Conservation (phyloP, 352 stramenopile species). For the Aphanomyces cochlioides region DNA sequence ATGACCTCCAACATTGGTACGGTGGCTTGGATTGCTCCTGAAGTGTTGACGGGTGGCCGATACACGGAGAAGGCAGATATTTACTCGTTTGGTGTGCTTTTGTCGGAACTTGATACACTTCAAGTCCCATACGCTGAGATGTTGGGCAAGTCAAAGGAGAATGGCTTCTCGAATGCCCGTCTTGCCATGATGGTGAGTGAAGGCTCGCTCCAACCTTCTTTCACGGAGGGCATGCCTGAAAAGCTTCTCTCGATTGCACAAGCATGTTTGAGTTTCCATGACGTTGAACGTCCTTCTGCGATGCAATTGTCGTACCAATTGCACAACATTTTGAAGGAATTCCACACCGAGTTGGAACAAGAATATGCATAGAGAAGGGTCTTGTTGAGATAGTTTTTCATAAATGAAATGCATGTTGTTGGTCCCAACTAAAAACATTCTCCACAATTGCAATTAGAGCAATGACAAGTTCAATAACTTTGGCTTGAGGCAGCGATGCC, state of each 20-base stretch:
- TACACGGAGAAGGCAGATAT: constrained; percentile 30
- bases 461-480: too few species aligned
- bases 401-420: background rate
- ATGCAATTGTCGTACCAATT: constrained; percentile 78
- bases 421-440: too few species aligned
- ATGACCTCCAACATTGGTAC: constrained; percentile 51
- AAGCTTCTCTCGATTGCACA: constrained; percentile 53
- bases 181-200: constrained; percentile 46
- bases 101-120: constrained; percentile 27
- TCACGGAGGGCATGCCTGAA: constrained; percentile 45
- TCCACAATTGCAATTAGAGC: too few species aligned
- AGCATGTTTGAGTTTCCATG: constrained; percentile 63
- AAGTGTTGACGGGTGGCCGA: constrained; percentile 32
- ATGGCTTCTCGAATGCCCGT: constrained; percentile 26
- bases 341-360: background rate
- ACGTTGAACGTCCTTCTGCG: constrained; percentile 55
- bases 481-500: too few species aligned
- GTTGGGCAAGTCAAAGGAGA: constrained; percentile 23
- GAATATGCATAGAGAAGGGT: too few species aligned
- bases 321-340: constrained; percentile 55
- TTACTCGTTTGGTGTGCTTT: constrained; percentile 29
- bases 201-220: constrained; percentile 62
- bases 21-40: constrained; percentile 56
- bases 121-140: constrained; percentile 23
- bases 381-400: too few species aligned